These are phyloP conservation scores for Magnusiomyces paraingens DNA, from an alignment of 1,139 yeast species.

Conservation along the genomic window DNA sequence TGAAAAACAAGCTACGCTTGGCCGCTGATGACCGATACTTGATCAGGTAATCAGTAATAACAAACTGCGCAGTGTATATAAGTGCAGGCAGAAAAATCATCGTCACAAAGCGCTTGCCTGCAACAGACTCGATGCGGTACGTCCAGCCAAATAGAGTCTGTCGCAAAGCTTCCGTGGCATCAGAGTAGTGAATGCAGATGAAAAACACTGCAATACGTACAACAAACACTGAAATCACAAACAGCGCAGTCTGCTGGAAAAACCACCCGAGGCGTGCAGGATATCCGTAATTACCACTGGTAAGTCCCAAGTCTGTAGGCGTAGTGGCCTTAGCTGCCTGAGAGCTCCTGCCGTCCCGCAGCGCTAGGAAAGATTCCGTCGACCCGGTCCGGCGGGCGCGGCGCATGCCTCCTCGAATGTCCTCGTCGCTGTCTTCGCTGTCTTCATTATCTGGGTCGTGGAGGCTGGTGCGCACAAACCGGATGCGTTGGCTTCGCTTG, in stretches of 20 bases:
- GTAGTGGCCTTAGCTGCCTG: no score
- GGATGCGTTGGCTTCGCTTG: conserved; percentile 2
- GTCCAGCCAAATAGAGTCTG: conserved; percentile 12
- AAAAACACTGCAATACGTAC: conserved; percentile 7
- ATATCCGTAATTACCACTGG: conserved; percentile 14
- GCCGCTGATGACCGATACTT: conserved; percentile 5
- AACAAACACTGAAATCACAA: conserved; percentile 5
- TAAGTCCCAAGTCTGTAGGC: conserved; percentile 10
- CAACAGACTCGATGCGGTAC: background rate
- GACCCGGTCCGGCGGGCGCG: no score
- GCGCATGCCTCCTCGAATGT: no score
- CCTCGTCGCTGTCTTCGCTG: background rate
- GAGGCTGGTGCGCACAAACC: background rate
- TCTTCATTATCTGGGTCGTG: background rate
- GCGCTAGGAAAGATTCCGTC: no score
- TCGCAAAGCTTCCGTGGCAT: conserved; percentile 7
- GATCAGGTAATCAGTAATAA: conserved; percentile 10
- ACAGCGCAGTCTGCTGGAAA: conserved; percentile 12
- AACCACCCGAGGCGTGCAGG: conserved; percentile 12
- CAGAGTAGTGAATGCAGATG: conserved; percentile 7
- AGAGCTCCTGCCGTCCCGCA: no score
- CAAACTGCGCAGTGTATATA: conserved; percentile 10
- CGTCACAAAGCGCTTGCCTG: conserved; percentile 1
- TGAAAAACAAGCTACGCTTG: background rate
- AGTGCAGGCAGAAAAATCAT: conserved; percentile 11